Evolutionary conservation across 1,284 basidiomycete genomes (phyloP).

Genomic region (Ustilago shanxiensis): DNA sequence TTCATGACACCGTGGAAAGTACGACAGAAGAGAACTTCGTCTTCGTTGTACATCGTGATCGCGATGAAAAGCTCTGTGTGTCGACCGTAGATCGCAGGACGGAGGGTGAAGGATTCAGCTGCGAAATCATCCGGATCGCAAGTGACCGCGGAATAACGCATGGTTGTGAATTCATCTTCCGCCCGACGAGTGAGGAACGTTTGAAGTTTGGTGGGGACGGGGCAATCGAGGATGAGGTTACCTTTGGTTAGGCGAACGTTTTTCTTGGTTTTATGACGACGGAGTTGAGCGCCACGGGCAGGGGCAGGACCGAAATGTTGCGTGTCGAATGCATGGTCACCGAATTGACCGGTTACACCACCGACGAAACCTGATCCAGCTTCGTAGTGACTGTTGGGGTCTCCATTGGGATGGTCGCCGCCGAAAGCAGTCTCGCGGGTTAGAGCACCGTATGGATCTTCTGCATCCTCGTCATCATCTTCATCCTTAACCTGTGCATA

Average conservation of each 20-base stretch:
- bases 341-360: constrained; percentile 14
- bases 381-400: constrained; percentile 15
- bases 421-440: constrained; percentile 37
- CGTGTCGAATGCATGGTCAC: constrained; percentile 52
- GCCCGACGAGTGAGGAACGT: constrained; percentile 81
- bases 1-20: constrained; percentile 96
- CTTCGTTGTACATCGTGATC: constrained; percentile 93
- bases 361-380: neutral
- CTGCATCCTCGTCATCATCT: constrained; percentile 26
- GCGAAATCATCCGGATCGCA: constrained; percentile 86
- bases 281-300: constrained; percentile 61
- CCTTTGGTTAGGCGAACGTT: constrained; percentile 69
- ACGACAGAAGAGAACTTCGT: constrained; percentile 90
- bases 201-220: constrained; percentile 68
- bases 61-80: constrained; percentile 85
- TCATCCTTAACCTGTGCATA: constrained; percentile 30
- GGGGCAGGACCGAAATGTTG: constrained; percentile 69
- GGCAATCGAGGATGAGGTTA: constrained; percentile 70
- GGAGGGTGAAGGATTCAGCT: constrained; percentile 82
- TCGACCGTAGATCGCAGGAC: constrained; percentile 84
- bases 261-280: constrained; percentile 71
- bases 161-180: constrained; percentile 84
- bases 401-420: constrained; percentile 10
- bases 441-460: constrained; percentile 26
- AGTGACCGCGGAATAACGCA: constrained; percentile 72